These are phyloP conservation scores for Streptanthus diversifolius DNA, from an alignment of 345 rosid genomes.

Conservation along the genomic window DNA sequence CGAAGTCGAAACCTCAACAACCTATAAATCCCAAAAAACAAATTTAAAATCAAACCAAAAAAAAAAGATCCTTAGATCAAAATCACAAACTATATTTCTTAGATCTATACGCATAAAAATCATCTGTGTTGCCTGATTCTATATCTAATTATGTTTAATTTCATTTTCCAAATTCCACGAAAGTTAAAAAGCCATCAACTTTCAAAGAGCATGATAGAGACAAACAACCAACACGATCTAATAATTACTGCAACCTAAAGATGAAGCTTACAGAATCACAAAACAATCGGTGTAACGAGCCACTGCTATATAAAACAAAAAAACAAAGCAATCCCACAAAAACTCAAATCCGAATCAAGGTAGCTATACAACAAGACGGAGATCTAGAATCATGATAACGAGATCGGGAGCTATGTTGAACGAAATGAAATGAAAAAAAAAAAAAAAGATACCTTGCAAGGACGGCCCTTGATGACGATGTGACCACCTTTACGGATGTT, in stretches of 20 bases:
- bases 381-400: background rate
- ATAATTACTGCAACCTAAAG: background rate
- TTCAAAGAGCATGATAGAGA: background rate
- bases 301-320: background rate
- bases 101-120: background rate
- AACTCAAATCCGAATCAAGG: background rate
- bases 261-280: background rate
- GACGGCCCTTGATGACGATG: constrained; percentile 42
- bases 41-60: background rate
- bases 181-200: background rate
- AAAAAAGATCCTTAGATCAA: background rate
- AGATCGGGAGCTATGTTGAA: background rate
- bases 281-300: background rate
- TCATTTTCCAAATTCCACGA: background rate
- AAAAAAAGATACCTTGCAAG: constrained; percentile 34
- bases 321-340: background rate
- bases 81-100: background rate
- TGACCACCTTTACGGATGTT: constrained; percentile 42
- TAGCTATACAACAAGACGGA: background rate
- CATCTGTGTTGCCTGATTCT: background rate
- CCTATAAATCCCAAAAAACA: constrained; percentile 33
- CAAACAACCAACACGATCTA: background rate
- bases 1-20: constrained; percentile 86
- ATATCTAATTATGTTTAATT: background rate
- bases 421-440: background rate